Evolutionary conservation across 352 stramenopile species (phyloP).

Genomic region (Phytophthora sp.): DNA sequence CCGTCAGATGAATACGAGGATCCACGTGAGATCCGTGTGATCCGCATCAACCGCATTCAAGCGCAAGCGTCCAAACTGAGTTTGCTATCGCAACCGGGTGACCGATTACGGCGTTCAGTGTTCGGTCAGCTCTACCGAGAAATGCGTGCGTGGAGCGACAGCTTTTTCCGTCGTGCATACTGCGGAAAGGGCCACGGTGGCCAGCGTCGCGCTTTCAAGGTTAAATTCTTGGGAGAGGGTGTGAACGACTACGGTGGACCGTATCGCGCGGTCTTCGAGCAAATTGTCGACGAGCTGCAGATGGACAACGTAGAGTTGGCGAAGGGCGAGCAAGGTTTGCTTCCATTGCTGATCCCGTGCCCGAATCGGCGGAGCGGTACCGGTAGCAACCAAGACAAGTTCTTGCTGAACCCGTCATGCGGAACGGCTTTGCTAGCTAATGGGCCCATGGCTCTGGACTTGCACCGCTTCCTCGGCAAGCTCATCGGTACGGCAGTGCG

Average conservation of each 20-base stretch:
- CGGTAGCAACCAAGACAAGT: constrained; percentile 93
- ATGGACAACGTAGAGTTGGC: constrained; percentile 89
- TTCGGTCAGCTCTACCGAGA: constrained; percentile 98
- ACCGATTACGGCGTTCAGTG: constrained; percentile 92
- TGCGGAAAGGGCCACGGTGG: constrained; percentile 97
- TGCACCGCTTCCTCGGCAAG: constrained; percentile 96
- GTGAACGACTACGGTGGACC: constrained; percentile 99
- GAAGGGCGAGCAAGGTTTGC: constrained; percentile 85
- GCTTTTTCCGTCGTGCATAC: constrained; percentile 95
- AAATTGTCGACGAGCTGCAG: constrained; percentile 95
- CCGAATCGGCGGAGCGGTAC: constrained; percentile 87
- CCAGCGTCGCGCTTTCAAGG: constrained; percentile 98
- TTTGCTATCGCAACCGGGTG: constrained; percentile 83
- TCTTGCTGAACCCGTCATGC: constrained; percentile 88
- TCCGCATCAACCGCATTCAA: constrained; percentile 98
- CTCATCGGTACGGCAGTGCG: constrained; percentile 95
- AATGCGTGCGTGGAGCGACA: constrained; percentile 94
- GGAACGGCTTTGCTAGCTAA: constrained; percentile 82
- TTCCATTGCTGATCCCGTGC: constrained; percentile 90
- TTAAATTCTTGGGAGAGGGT: constrained; percentile 99
- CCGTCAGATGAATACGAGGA: constrained; percentile 99
- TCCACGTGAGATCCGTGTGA: constrained; percentile 96
- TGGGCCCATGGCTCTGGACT: constrained; percentile 91
- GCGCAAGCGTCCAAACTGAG: constrained; percentile 90
- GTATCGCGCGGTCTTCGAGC: constrained; percentile 98